These are phyloP conservation scores for Knoxia roxburghii DNA, from an alignment of 257 asterid genomes.

Conservation along the genomic window DNA sequence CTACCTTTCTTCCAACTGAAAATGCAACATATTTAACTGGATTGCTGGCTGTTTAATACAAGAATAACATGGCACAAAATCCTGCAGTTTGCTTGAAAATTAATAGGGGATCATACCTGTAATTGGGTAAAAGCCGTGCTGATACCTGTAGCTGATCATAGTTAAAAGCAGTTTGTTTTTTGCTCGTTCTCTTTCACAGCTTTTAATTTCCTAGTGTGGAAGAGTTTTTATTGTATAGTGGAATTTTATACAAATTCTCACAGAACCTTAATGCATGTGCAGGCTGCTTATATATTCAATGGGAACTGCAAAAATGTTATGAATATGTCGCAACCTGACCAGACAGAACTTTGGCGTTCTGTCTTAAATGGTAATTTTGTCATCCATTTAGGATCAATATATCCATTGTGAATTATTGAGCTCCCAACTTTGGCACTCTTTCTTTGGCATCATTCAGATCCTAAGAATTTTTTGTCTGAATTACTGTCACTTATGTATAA, in stretches of 20 bases:
- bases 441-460: background rate
- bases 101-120: background rate
- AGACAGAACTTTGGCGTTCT: constrained; percentile 87
- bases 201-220: background rate
- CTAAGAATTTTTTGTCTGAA: background rate
- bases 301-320: constrained; percentile 95
- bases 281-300: constrained; percentile 88
- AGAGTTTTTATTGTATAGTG: background rate
- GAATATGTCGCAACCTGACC: constrained; percentile 95
- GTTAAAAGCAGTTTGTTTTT: background rate
- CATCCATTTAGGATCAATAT: background rate
- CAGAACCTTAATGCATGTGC: constrained; percentile 24
- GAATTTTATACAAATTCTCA: background rate
- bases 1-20: background rate
- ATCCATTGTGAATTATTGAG: too few relatives aligned
- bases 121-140: background rate
- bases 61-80: background rate
- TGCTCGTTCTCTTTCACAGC: background rate
- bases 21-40: background rate
- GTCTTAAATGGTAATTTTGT: constrained; percentile 60
- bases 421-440: too few relatives aligned
- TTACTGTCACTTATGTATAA: background rate
- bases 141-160: background rate
- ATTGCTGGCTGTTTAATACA: background rate
- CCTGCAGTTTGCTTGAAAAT: background rate